A percentile compares a stretch with the other conserved stretches of the same genome.
phyloP scores from a whole-genome alignment of 192 early-diverging fungal species.

The Fimicolochytrium jonesii region DNA sequence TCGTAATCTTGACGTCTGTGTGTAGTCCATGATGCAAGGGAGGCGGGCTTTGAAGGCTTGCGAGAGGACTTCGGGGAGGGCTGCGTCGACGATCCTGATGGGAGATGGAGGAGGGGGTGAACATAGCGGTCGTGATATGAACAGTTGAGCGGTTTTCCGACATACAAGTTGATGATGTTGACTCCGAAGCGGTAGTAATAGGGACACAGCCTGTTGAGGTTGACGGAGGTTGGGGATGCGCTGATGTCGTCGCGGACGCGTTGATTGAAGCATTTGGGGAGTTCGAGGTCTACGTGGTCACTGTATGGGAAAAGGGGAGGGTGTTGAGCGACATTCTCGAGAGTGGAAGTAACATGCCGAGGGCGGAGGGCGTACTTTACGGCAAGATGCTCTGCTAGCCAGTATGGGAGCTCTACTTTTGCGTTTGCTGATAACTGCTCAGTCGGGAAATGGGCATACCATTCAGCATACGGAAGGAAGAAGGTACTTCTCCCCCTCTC shows the following conservation, averaged over 20 bases:
- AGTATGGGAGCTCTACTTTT: slow-evolving; percentile 41
- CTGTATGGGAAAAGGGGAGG: not conserved
- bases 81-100: not conserved
- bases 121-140: too few relatives aligned
- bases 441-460: too few relatives aligned
- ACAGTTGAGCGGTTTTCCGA: too few relatives aligned
- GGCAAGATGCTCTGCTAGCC: slow-evolving; percentile 35
- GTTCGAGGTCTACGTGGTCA: slow-evolving; percentile 35
- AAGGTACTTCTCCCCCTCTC: too few relatives aligned
- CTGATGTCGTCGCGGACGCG: slow-evolving; percentile 38
- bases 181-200: slow-evolving; percentile 43
- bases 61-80: slow-evolving; percentile 12
- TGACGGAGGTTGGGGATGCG: slow-evolving; percentile 34
- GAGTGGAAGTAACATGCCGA: not conserved
- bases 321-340: not conserved
- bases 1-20: slow-evolving; percentile 33
- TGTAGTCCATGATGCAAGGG: slow-evolving; percentile 35
- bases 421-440: slow-evolving; percentile 34
- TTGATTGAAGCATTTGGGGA: slow-evolving; percentile 34
- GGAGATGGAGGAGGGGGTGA: too few relatives aligned
- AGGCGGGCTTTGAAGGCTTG: slow-evolving; percentile 31
- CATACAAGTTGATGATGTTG: slow-evolving; percentile 40
- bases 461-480: too few relatives aligned
- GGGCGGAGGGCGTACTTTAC: slow-evolving; percentile 18
- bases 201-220: slow-evolving; percentile 32